These are phyloP conservation scores for Huiozyma sinensis DNA, from an alignment of 805 yeast genomes.

Conservation along the genomic window DNA sequence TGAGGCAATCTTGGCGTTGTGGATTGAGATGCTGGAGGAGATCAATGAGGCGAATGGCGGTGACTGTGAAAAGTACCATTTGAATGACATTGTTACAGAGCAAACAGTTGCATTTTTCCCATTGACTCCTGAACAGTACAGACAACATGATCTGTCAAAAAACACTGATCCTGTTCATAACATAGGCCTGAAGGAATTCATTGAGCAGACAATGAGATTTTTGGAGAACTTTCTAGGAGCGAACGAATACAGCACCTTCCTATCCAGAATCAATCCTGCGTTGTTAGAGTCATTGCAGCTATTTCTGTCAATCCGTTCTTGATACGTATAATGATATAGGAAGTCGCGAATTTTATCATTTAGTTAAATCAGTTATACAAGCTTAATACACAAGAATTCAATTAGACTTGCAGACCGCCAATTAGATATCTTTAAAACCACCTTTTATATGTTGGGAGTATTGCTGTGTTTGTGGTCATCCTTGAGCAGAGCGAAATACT, in stretches of 20 bases:
- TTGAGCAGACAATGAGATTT: constrained; percentile 27
- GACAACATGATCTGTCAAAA: constrained; percentile 32
- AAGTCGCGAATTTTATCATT: too few relatives aligned
- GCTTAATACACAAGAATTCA: too few relatives aligned
- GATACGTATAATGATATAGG: too few relatives aligned
- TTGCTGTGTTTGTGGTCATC: neutral
- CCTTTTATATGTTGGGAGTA: too few relatives aligned
- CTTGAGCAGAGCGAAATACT: constrained; percentile 20
- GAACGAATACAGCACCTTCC: constrained; percentile 15
- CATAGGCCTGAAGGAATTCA: constrained; percentile 37
- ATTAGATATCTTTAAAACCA: too few relatives aligned
- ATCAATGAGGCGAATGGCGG: constrained; percentile 51
- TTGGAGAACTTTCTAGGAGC: constrained; percentile 20
- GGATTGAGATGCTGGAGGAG: constrained; percentile 60
- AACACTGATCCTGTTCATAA: constrained; percentile 43
- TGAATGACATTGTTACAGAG: constrained; percentile 30
- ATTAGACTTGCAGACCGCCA: too few relatives aligned
- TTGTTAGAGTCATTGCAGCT: constrained; percentile 21
- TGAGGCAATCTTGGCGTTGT: constrained; percentile 29
- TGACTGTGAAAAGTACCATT: constrained; percentile 44
- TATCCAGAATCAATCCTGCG: constrained; percentile 13
- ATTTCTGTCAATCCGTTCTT: constrained; percentile 11
- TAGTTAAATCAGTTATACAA: too few relatives aligned
- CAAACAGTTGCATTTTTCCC: constrained; percentile 21
- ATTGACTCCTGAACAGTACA: constrained; percentile 32